A percentile compares a stretch with the other conserved stretches of the same genome.
These are phyloP conservation scores for Scutellaria barbata DNA, from an alignment of 257 asterid species.

Conservation along the genomic window DNA sequence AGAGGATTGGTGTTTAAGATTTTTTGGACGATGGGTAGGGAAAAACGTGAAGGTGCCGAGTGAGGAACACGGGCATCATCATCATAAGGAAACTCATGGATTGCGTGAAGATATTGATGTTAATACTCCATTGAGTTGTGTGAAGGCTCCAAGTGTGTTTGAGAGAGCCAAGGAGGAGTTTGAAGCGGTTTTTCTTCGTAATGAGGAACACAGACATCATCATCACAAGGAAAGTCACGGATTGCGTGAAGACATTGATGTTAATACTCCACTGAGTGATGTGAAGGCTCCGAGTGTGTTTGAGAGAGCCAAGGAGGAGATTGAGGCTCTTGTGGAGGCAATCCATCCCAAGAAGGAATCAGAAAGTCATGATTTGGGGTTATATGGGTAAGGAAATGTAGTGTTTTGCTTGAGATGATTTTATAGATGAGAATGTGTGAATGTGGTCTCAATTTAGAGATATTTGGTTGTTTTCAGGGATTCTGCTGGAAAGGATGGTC, in stretches of 20 bases:
- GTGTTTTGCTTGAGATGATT: neutral
- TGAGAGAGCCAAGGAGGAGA: slow-evolving; percentile 81
- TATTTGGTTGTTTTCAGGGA: slow-evolving; percentile 47
- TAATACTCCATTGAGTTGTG: slow-evolving; percentile 51
- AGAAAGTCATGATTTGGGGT: slow-evolving; percentile 20
- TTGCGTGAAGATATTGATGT: slow-evolving; percentile 59
- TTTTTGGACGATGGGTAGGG: slow-evolving; percentile 40
- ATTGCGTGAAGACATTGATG: slow-evolving; percentile 61
- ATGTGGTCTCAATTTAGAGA: slow-evolving; percentile 10
- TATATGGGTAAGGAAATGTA: slow-evolving; percentile 38
- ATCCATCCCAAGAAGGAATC: slow-evolving; percentile 64
- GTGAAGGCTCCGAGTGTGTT: slow-evolving; percentile 82
- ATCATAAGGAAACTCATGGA: slow-evolving; percentile 75
- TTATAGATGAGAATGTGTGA: slow-evolving; percentile 1
- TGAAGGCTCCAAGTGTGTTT: slow-evolving; percentile 47
- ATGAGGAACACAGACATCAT: slow-evolving; percentile 38
- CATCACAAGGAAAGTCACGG: slow-evolving; percentile 77
- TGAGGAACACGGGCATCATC: slow-evolving; percentile 40
- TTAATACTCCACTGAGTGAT: slow-evolving; percentile 50
- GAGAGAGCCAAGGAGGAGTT: slow-evolving; percentile 56
- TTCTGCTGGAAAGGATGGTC: slow-evolving; percentile 33
- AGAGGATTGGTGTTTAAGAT: neutral
- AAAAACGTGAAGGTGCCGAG: slow-evolving; percentile 30
- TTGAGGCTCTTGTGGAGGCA: slow-evolving; percentile 70
- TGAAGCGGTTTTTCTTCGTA: slow-evolving; percentile 43